Evolutionary conservation across 2,329 filamentous ascomycete species (phyloP), one percentile per base, ranked within the genome.

Genomic region (Ceratocystis colombiana): DNA sequence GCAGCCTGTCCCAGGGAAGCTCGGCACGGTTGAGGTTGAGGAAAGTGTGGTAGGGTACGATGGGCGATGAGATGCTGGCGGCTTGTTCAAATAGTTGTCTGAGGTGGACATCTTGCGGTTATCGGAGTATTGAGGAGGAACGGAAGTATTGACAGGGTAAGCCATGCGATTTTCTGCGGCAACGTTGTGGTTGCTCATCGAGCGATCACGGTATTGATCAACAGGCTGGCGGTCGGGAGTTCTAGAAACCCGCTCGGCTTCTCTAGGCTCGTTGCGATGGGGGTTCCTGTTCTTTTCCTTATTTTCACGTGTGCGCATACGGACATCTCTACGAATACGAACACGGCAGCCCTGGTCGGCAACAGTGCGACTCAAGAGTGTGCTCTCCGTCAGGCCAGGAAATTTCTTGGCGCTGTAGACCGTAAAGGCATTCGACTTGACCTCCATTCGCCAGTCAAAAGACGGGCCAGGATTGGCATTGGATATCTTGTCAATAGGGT

Each of bases 331-430:
- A 66, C 94, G 85, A 72, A 99, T 99, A 59, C 94, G 88, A 33
- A 99, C 94, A 70, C 93, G 90, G 75, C 94, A 97, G 67, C 94
- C 94, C 76, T 99, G 94, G 75, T 99, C 93, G 20, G 93, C 92
- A 55, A 99, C 91, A 45, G 90, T 88, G 69, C 92, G 88, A 76
- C 92, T 96, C 62, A 97, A 80, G 12, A 83, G 79, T 0, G 94
- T 99, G 77, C 91, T 96, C 75, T 94, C 90, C 57, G 89, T 88
- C 68, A 97, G 79, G 20, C 93, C 94, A 17, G 94, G 94, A 78
- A 99, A 99, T 79, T 96, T 97, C 85, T 97, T 99, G 64, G 94
- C 94, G 71, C 92, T 96, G 79, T 83, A 97, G 53, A 97, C 94
- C 62, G 84, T 86, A 75, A 99, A 97, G 0, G 89, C 85, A 12